Conservation (phyloP, 345 rosid species). For the Salix caprea region DNA sequence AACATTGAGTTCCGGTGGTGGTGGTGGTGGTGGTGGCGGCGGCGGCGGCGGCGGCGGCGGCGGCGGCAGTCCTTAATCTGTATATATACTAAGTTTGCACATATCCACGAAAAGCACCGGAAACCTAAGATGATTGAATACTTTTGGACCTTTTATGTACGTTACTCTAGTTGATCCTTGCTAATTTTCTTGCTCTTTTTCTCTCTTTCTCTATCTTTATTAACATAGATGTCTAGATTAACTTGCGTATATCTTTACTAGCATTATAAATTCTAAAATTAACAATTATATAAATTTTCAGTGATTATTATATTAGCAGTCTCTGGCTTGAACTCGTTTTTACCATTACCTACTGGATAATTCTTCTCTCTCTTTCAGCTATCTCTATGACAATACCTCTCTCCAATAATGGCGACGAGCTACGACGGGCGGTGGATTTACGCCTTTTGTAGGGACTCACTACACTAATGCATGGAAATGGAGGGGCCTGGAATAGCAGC, state of each 20-base stretch:
- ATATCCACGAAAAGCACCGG: not conserved
- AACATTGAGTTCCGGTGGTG: too few relatives aligned
- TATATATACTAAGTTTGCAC: not conserved
- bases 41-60: too few relatives aligned
- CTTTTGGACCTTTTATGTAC: not conserved
- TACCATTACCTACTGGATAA: too few relatives aligned
- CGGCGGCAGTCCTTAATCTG: not conserved
- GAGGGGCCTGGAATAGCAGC: slow-evolving; percentile 24
- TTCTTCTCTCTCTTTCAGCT: not conserved
- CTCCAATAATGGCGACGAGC: slow-evolving; percentile 35
- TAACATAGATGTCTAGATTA: too few relatives aligned
- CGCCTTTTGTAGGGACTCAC: slow-evolving; percentile 39
- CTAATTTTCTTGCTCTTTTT: not conserved
- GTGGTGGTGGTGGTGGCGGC: too few relatives aligned
- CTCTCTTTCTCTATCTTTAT: not conserved
- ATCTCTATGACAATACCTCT: not conserved
- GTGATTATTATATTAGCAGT: too few relatives aligned
- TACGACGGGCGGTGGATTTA: slow-evolving; percentile 32
- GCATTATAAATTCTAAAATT: fast-evolving
- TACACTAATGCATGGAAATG: slow-evolving; percentile 21
- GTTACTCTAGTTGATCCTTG: not conserved
- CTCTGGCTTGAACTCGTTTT: too few relatives aligned
- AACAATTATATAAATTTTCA: too few relatives aligned
- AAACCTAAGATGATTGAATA: slow-evolving; percentile 12
- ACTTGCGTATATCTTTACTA: too few relatives aligned